Evolutionary conservation across 208 protist species (phyloP), one percentile per base, ranked within the genome.

Genomic region (Trichomonas vaginalis): DNA sequence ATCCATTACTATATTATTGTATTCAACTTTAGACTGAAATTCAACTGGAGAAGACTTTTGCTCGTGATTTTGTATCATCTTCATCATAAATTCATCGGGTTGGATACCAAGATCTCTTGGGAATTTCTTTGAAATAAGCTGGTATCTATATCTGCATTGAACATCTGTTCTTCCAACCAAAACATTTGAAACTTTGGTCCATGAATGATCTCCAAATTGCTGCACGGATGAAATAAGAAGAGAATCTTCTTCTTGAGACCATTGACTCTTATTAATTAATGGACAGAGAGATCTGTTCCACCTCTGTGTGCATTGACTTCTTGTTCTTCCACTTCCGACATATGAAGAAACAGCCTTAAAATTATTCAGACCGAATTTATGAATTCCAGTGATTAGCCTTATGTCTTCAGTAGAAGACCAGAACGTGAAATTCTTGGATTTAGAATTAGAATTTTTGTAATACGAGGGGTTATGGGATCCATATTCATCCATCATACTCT

Each of bases 181-280:
- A n/a, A 80, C 39, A 88, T 88, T 88, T 32, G 82, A 35, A 45
- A 88, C 47, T 88, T 88, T 88, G 42, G 82, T 88, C 82, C 82
- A 88, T 32, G 12, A 47, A 45, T 88, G 32, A 88, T 88, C 82
- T 47, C 82, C 82, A 40, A 47, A 47, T 47, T 47, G 32, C 17
- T 88, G 0, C 12, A 88, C 82, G 0, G 39, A 14, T 47, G 42
- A 10, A 0, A n/a, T 35, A 48, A 88, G 82, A 4, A 45, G 32
- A 32, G 42, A 45, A 47, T 48, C 82, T 48, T 88, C 82, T 48
- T 88, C 40, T 10, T 88, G 17, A 32, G 82, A 48, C 82, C 82
- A 88, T n/a, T 6, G 15, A n/a, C 35, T 47, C 17, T 88, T 45
- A 4, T 47, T 45, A 17, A 88, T 47, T 17, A 45, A 32, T 48